Evolutionary conservation across 2,329 filamentous ascomycete species (phyloP).

Genomic region (Fusarium pseudoanthophilum): DNA sequence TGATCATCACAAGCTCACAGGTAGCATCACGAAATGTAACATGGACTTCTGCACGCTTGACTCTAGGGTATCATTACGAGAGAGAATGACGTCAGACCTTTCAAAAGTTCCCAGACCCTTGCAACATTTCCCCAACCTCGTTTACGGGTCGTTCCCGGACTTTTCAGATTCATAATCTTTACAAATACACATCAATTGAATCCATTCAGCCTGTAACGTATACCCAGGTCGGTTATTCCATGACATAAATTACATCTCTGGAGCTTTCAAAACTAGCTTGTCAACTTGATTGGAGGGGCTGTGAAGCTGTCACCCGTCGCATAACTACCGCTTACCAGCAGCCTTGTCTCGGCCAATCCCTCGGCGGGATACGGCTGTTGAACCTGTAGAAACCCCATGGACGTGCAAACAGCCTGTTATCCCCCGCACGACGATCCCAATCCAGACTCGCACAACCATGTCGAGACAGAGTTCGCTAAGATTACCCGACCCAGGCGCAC

Average conservation of each 20-base stretch:
- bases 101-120: constrained; percentile 1
- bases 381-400: neutral
- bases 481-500: constrained; percentile 31
- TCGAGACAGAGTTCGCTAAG: constrained; percentile 5
- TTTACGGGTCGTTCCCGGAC: neutral
- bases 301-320: neutral
- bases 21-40: constrained; percentile 12
- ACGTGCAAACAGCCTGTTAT: constrained; percentile 11
- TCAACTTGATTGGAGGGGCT: constrained; percentile 8
- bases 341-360: constrained; percentile 5
- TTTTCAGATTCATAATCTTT: neutral
- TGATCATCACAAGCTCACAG: neutral
- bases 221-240: neutral
- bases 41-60: neutral
- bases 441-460: constrained; percentile 21
- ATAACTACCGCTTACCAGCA: neutral
- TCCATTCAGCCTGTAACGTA: neutral
- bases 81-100: constrained; percentile 19
- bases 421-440: constrained; percentile 38
- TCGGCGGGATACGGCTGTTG: constrained; percentile 19
- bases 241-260: neutral
- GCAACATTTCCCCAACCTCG: constrained; percentile 14
- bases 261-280: neutral
- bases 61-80: neutral
- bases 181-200: neutral